Evolutionary conservation across 208 protist genomes (phyloP).

Genomic region (Lotmaria passim): DNA sequence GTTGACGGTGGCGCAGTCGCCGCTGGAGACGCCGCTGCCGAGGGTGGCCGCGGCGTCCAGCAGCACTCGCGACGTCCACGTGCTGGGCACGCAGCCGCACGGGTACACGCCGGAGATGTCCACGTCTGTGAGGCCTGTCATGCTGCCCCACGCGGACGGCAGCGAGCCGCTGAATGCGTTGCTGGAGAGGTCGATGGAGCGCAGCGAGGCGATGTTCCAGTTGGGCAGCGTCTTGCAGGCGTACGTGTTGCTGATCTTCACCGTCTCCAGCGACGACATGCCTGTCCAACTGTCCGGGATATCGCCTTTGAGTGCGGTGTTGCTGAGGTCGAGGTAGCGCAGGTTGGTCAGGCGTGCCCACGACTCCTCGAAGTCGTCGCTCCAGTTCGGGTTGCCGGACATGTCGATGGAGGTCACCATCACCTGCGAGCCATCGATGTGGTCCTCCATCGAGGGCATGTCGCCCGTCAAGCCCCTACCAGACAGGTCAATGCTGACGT

Average conservation of each 20-base stretch:
- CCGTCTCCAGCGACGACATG: slow-evolving; percentile 2
- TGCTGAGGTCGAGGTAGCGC: neutral
- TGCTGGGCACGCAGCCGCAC: slow-evolving; percentile 10
- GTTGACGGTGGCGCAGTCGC: slow-evolving; percentile 3
- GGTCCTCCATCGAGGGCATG: slow-evolving; percentile 2
- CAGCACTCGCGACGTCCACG: slow-evolving; percentile 14
- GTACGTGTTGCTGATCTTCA: slow-evolving; percentile 7
- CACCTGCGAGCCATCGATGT: neutral
- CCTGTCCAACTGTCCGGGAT: slow-evolving; percentile 14
- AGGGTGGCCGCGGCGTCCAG: slow-evolving; percentile 10
- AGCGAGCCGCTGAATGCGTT: slow-evolving; percentile 21
- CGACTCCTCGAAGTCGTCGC: slow-evolving; percentile 9
- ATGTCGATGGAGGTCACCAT: slow-evolving; percentile 24
- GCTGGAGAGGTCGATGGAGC: slow-evolving; percentile 18
- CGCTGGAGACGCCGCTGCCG: slow-evolving; percentile 1
- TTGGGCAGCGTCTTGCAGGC: slow-evolving; percentile 14
- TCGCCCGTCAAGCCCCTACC: slow-evolving; percentile 14
- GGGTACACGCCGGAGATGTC: slow-evolving; percentile 11
- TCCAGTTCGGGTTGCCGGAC: slow-evolving; percentile 20
- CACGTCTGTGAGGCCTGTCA: slow-evolving; percentile 16
- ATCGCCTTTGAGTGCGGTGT: slow-evolving; percentile 6
- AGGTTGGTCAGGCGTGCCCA: slow-evolving; percentile 1
- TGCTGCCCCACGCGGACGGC: slow-evolving; percentile 9
- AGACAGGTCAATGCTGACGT: slow-evolving; percentile 21
- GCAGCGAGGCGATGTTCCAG: slow-evolving; percentile 17